Base-by-base conservation (phyloP, 352 stramenopile genomes). In the Globisporangium solare region DNA sequence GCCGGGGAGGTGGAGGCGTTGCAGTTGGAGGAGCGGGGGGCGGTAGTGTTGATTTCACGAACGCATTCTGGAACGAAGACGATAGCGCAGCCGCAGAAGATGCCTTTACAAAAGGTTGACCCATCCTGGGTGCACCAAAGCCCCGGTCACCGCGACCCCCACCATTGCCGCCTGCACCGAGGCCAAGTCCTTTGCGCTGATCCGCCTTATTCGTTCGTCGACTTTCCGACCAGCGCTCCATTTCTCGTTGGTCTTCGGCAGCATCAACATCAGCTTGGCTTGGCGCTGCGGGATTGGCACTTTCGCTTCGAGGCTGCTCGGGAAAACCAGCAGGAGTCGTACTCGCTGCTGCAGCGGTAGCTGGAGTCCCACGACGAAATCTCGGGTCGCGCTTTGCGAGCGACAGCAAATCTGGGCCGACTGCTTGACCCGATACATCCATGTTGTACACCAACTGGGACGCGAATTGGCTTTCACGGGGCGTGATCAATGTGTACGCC, bases 391-490 rank as follows among this genome's bases (percentile, higher is more conserved):
- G 51, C 48, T 74, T 69, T 6, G 81, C 83, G 14, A 95, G 54
- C 2, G 77, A 56, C 17, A 93, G 49, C 11, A 95, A 55, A 24
- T 93, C 85, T 1, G 54, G 5, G 10, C 63, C 64, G 1, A 91
- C 76, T 1, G 31, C 14, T 59, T 96, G 86, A 0, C 76, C 68
- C 2, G 86, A 89, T 0, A 90, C 63, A 24, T 93, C 76, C 79
- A 96, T 88, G 57, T 94, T 94, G 50, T 90, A 73, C 42, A 96
- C 85, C 13, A 96, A 59, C 41, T 92, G 79, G 2, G 73, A 64
- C 3, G 86, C 83, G 61, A 96, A 94, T 18, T 86, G 70, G 5
- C 66, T 67, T 54, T 96, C 83, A 24, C 83, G 81, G 21, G 56
- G 63, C 17, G 86, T 94, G 40, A 96, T 63, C 11, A 96, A 55